phyloP scores from a whole-genome alignment of 1,284 basidiomycete genomes.

The Caloboletus firmus region DNA sequence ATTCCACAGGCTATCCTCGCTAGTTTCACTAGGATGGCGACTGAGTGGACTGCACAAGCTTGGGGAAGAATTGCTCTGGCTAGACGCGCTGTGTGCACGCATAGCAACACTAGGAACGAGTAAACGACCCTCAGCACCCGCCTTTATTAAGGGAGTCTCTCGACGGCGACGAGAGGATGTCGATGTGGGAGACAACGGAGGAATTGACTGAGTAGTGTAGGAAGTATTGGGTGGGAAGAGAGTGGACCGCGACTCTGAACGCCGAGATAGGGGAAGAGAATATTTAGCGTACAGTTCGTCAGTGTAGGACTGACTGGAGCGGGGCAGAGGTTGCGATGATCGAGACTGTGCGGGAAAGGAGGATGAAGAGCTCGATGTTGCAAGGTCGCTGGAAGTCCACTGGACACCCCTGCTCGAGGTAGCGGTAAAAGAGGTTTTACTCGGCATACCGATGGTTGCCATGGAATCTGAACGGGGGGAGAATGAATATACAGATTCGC shows the following conservation, averaged over 20 bases:
- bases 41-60: conserved; percentile 34
- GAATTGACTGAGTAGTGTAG: conserved; percentile 32
- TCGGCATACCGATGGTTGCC: conserved; percentile 18
- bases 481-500: conserved; percentile 54
- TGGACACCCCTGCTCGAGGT: conserved; percentile 52
- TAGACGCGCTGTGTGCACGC: conserved; percentile 45
- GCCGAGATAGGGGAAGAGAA: conserved; percentile 50
- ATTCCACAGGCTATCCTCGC: conserved; percentile 35
- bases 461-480: conserved; percentile 36
- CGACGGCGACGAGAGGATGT: conserved; percentile 39
- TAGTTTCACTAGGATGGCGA: conserved; percentile 33
- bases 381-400: conserved; percentile 43
- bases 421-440: conserved; percentile 47
- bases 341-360: conserved; percentile 21
- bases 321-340: conserved; percentile 17
- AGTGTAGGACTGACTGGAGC: conserved; percentile 36
- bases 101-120: conserved; percentile 65
- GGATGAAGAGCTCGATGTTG: conserved; percentile 29
- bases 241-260: conserved; percentile 50
- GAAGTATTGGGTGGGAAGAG: conserved; percentile 39
- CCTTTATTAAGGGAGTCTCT: conserved; percentile 54
- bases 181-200: conserved; percentile 31
- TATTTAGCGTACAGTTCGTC: conserved; percentile 56
- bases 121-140: conserved; percentile 60
- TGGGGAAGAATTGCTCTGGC: conserved; percentile 40